phyloP scores from a whole-genome alignment of 208 protist genomes.

The Acanthamoeba castellanii region DNA sequence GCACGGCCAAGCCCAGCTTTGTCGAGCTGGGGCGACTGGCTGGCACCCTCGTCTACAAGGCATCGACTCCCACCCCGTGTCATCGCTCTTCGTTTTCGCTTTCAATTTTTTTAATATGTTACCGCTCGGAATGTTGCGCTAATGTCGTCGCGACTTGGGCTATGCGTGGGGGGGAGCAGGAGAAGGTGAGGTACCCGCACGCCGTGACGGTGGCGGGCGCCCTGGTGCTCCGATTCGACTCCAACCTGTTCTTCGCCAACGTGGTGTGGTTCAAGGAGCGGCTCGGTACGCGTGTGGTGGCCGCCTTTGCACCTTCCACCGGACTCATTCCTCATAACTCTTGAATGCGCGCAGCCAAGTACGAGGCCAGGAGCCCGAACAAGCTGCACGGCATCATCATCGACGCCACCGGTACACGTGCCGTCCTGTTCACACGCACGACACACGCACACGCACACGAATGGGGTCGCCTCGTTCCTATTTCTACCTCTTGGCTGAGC shows the following conservation, averaged over 20 bases:
- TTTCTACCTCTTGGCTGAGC: too few relatives aligned
- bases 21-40: constrained; percentile 11
- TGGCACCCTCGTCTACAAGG: constrained; percentile 53
- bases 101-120: too few relatives aligned
- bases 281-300: neutral
- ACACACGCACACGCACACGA: too few relatives aligned
- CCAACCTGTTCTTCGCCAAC: constrained; percentile 48
- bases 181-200: neutral
- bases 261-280: constrained; percentile 42
- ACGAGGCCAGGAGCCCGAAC: neutral
- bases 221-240: constrained; percentile 36
- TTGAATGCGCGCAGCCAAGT: too few relatives aligned
- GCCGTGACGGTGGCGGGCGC: neutral
- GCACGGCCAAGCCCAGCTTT: constrained; percentile 43
- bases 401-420: constrained; percentile 47
- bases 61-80: too few relatives aligned
- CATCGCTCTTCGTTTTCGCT: neutral
- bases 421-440: too few relatives aligned
- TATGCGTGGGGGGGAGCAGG: too few relatives aligned
- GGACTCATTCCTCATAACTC: too few relatives aligned
- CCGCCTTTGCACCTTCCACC: too few relatives aligned
- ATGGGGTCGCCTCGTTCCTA: too few relatives aligned
- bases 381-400: constrained; percentile 32
- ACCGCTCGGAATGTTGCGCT: too few relatives aligned
- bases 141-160: neutral